phyloP scores from a whole-genome alignment of 2,329 filamentous ascomycete genomes.

The Corinectria fuckeliana region DNA sequence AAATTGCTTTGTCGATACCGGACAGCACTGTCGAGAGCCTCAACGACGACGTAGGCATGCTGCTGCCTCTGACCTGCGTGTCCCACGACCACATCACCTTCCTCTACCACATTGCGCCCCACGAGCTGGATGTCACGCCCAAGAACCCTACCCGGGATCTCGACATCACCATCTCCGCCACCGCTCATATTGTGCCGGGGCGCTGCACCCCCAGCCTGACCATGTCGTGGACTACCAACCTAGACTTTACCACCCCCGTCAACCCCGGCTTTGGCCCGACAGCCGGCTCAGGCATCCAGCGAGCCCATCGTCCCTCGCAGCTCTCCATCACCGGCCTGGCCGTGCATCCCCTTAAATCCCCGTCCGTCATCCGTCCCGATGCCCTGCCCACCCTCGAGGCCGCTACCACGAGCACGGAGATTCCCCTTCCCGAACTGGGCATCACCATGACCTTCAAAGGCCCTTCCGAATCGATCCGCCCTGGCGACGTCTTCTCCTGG shows the following conservation, averaged over 20 bases:
- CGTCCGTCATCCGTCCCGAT: slow-evolving; percentile 64
- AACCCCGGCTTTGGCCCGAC: slow-evolving; percentile 67
- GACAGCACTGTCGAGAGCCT: slow-evolving; percentile 67
- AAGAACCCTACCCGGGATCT: slow-evolving; percentile 60
- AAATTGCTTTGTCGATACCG: slow-evolving; percentile 62
- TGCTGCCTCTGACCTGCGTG: slow-evolving; percentile 66
- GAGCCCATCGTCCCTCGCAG: slow-evolving; percentile 67
- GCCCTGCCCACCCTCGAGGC: slow-evolving; percentile 66
- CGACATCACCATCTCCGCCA: slow-evolving; percentile 66
- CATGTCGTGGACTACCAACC: slow-evolving; percentile 71
- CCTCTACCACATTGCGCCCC: slow-evolving; percentile 70
- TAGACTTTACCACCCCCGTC: slow-evolving; percentile 72
- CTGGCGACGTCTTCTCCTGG: slow-evolving; percentile 75
- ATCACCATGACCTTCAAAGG: slow-evolving; percentile 78
- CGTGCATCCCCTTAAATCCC: slow-evolving; percentile 61
- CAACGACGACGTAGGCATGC: slow-evolving; percentile 54
- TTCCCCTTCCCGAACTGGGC: slow-evolving; percentile 65
- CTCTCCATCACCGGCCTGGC: slow-evolving; percentile 65
- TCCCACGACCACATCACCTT: slow-evolving; percentile 79
- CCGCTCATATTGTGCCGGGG: slow-evolving; percentile 60
- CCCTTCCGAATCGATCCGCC: slow-evolving; percentile 60
- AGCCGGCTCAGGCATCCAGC: slow-evolving; percentile 62
- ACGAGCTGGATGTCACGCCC: slow-evolving; percentile 51
- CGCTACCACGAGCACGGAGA: slow-evolving; percentile 53
- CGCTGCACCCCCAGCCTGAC: slow-evolving; percentile 65